Base-by-base conservation (phyloP, 768 basidiomycete genomes). In the Mycena filopes region DNA sequence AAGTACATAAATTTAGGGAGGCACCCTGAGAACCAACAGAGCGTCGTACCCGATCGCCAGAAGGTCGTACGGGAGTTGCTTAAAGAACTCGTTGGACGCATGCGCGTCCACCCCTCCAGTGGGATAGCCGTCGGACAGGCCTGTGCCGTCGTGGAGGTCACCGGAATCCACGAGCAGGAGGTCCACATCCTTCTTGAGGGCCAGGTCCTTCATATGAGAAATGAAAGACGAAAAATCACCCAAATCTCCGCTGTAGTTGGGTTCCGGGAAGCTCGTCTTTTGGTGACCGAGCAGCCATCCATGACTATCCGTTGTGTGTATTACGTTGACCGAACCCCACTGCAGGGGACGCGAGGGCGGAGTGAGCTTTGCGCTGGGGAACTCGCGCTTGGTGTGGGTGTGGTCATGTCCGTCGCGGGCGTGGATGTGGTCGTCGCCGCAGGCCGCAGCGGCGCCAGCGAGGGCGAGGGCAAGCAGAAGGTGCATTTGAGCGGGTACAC, bases 171-270 rank as follows among this genome's bases (percentile, higher is more conserved):
- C 87, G 18, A 97, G 80, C 16, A 97, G 81, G 2, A 96, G 84
- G 75, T 96, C 95, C 26, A 94, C 92, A 41, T 92, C 89, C 59
- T 87, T 88, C 67, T 87, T 76, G 49, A 83, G 55, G 4, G 95
- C 94, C 45, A 90, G 81, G 38, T 84, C 72, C 78, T 95, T 93
- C 90, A 96, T 91, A 63, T 93, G 92, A 2, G 85, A 70, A 16
- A 94, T 90, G 68, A 96, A 98, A n/a, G 91, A 93, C 41, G 90
- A 83, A 73, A 96, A 91, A 69, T 94, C 93, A n/a, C 94, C 95
- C 28, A 89, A 82, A 71, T 89, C 87, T 16, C 86, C 88, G 62
- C 84, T 86, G 75, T 91, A 93, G 73, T 91, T 89, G 0, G 92
- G 91, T 70, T 95, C 93, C 0, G 92, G 92, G 72, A 84, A 87